Evolutionary conservation across 345 rosid species (phyloP).

Genomic region (Populus simonii): DNA sequence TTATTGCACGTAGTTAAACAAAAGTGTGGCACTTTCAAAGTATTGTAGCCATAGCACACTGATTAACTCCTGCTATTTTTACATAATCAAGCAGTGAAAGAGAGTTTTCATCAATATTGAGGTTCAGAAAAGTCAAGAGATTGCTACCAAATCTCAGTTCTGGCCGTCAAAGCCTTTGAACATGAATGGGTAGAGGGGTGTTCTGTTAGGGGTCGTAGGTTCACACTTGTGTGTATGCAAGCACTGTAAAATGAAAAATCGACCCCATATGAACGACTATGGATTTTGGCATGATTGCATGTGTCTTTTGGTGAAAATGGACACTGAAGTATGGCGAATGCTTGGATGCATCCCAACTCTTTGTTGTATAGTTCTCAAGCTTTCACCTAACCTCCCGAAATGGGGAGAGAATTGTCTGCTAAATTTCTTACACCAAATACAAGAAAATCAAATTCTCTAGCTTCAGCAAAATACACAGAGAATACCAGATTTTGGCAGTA

Average conservation of each 20-base stretch:
- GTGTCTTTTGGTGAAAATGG: no score
- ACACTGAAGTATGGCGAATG: no score
- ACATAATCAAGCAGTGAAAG: neutral
- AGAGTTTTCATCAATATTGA: neutral
- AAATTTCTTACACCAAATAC: neutral
- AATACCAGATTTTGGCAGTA: neutral
- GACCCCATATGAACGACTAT: no score
- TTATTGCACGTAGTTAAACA: neutral
- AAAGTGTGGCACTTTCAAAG: neutral
- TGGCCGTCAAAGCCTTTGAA: neutral
- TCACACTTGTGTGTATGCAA: no score
- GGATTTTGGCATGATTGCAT: no score
- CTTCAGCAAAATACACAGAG: neutral
- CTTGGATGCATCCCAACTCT: no score
- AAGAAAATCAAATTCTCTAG: neutral
- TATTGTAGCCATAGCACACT: neutral
- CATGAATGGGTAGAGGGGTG: no score
- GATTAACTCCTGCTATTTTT: no score
- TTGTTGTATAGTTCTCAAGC: neutral
- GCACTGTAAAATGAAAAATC: no score
- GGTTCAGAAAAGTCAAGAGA: neutral
- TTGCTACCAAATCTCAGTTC: neutral
- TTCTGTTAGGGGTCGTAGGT: no score
- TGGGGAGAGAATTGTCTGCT: neutral
- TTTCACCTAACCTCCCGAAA: neutral